Base-by-base conservation (phyloP, 2,329 filamentous ascomycete genomes). In the Thielaviopsis populi region DNA sequence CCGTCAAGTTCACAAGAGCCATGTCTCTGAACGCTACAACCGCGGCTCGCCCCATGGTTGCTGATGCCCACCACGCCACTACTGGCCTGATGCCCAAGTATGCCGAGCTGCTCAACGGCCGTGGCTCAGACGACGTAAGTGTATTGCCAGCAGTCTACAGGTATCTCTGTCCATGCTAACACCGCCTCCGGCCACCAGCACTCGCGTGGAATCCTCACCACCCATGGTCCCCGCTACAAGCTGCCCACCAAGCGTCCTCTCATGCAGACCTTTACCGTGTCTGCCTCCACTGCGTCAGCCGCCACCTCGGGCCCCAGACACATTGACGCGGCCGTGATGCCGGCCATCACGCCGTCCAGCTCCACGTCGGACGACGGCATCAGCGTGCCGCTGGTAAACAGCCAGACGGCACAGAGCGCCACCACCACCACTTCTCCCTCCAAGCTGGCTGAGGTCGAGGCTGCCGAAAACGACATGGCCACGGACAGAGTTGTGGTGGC, bases 241-340 rank as follows among this genome's bases (percentile, higher is more conserved):
- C 66, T 70, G 60, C 68, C 70, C 24, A 13, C 66, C 65, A 72
- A 66, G 73, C 69, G 67, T 69, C 83, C 82, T 48, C 74, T 85
- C 64, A 85, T 86, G 83, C 83, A 86, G 74, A 81, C 80, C 70
- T 85, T 85, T 75, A 75, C 76, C 69, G 77, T 78, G 24, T 76
- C 78, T 17, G 75, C 77, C 63, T 75, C 77, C n/a, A 73, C 76
- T 2, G 71, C 75, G 15, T 69, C 72, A 11, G 70, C 74, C 33
- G 68, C 73, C n/a, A 67, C 70, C 2, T 65, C 70, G 59, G 69
- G 72, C 64, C 63, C 71, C 50, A 70, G 70, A 56, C 74, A 77
- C 65, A 76, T 83, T 65, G 80, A 85, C 73, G 76, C 75, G 70
- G 75, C 78, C 66, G 72, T 82, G 66, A 76, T 86, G 64, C 83